Percentiles rank a stretch among this genome's conserved stretches.
Evolutionary conservation across 352 stramenopile species (phyloP).

Genomic region (Aphanomyces stellatus): DNA sequence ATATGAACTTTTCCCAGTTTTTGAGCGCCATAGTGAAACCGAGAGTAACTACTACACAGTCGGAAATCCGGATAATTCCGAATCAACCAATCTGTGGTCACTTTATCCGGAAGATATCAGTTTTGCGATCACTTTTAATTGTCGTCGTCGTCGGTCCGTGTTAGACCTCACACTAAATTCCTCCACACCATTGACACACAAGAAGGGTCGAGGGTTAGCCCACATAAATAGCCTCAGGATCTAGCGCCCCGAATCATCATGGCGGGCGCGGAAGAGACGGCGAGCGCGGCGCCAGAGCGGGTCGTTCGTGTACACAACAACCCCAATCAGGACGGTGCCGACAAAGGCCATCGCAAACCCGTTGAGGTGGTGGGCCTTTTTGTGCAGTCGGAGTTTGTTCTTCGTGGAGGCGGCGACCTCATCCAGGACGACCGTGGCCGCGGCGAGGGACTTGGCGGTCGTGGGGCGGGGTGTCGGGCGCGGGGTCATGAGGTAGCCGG

Average conservation of each 20-base stretch:
- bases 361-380: constrained; percentile 5
- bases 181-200: too few species aligned
- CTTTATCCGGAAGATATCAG: neutral
- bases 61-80: neutral
- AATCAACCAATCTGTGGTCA: neutral
- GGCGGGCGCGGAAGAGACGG: neutral
- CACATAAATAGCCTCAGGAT: neutral
- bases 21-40: neutral
- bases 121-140: neutral
- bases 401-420: neutral
- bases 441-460: neutral
- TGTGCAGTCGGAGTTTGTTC: neutral
- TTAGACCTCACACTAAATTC: too few species aligned
- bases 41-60: neutral
- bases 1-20: too few species aligned
- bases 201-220: neutral
- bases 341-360: neutral
- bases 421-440: neutral
- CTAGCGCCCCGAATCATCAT: neutral
- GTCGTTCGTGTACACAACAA: constrained; percentile 19
- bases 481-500: constrained; percentile 8
- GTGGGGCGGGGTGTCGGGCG: neutral
- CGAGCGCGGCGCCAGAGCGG: constrained; percentile 2
- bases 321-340: neutral
- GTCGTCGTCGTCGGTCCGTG: too few species aligned